Evolutionary conservation across 2,329 filamentous ascomycete species (phyloP).

Genomic region (Chaetomiaceae sp.): DNA sequence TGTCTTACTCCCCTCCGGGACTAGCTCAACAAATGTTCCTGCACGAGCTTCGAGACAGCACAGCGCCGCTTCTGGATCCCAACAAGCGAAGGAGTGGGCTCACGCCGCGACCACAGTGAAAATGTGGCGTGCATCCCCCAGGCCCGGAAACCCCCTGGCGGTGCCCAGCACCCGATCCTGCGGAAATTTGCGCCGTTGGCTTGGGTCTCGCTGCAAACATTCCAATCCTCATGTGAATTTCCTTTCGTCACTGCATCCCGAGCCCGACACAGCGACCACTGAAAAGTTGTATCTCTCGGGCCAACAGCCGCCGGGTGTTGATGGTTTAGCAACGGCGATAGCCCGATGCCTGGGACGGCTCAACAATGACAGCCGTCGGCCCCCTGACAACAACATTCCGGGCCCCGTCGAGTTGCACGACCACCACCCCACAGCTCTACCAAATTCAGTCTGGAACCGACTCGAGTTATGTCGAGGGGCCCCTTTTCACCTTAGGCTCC

Average conservation of each 20-base stretch:
- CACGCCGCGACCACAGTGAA: constrained; percentile 9
- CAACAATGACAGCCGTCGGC: constrained; percentile 26
- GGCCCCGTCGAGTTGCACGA: constrained; percentile 26
- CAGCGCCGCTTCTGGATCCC: constrained; percentile 10
- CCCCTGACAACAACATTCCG: constrained; percentile 29
- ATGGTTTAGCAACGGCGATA: constrained; percentile 15
- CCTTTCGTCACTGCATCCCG: not conserved
- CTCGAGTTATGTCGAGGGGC: constrained; percentile 27
- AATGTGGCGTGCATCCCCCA: constrained; percentile 10
- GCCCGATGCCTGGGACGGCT: constrained; percentile 16
- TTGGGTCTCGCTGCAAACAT: constrained; percentile 3
- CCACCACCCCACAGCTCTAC: constrained; percentile 25
- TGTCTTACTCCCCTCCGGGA: no score
- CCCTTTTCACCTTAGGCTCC: constrained; percentile 22
- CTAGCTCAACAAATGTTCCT: no score
- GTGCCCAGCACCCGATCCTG: constrained; percentile 4
- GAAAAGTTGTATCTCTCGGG: not conserved
- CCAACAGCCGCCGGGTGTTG: not conserved
- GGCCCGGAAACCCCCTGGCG: constrained; percentile 1
- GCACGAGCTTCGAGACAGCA: constrained; percentile 4
- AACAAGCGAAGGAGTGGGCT: not conserved
- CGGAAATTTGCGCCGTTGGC: constrained; percentile 12
- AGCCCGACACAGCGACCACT: not conserved
- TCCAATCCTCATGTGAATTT: not conserved
- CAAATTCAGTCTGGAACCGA: constrained; percentile 21